Evolutionary conservation across 805 yeast species (phyloP).

Genomic region (Pachysolen tannophilus): DNA sequence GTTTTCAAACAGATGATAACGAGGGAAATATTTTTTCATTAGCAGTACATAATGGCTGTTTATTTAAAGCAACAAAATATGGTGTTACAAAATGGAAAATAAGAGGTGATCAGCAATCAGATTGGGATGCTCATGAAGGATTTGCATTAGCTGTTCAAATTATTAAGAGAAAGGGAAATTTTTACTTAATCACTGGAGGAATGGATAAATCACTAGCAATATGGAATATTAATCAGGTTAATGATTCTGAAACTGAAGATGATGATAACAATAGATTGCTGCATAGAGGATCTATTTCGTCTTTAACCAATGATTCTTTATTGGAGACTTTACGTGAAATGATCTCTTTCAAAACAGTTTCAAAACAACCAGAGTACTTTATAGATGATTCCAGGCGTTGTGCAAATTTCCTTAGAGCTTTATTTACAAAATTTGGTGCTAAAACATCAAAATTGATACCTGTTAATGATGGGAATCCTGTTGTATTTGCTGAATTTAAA

Average conservation of each 20-base stretch:
- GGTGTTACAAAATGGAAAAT: constrained; percentile 47
- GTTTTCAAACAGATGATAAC: constrained; percentile 29
- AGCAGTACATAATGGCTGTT: constrained; percentile 44
- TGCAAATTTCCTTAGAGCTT: constrained; percentile 61
- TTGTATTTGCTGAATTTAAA: constrained; percentile 68
- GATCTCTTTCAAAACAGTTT: constrained; percentile 69
- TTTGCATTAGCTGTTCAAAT: constrained; percentile 50
- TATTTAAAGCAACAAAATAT: constrained; percentile 53
- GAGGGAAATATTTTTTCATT: constrained; percentile 53
- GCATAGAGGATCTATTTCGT: constrained; percentile 5
- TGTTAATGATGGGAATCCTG: constrained; percentile 74
- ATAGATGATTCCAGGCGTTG: constrained; percentile 81
- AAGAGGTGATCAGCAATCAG: constrained; percentile 31
- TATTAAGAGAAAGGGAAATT: constrained; percentile 29
- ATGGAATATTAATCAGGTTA: constrained; percentile 48
- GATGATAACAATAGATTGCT: constrained; percentile 6
- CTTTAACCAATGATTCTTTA: constrained; percentile 45
- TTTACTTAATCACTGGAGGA: constrained; percentile 61
- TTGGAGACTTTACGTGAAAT: constrained; percentile 51
- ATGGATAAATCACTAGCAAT: constrained; percentile 58
- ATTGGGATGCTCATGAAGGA: constrained; percentile 48
- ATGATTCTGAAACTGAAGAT: constrained; percentile 8
- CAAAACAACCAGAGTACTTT: constrained; percentile 58
- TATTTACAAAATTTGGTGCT: constrained; percentile 66
- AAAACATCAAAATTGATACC: constrained; percentile 59